Conservation (phyloP, 305 asterid genomes). For the Ilex paraguariensis region DNA sequence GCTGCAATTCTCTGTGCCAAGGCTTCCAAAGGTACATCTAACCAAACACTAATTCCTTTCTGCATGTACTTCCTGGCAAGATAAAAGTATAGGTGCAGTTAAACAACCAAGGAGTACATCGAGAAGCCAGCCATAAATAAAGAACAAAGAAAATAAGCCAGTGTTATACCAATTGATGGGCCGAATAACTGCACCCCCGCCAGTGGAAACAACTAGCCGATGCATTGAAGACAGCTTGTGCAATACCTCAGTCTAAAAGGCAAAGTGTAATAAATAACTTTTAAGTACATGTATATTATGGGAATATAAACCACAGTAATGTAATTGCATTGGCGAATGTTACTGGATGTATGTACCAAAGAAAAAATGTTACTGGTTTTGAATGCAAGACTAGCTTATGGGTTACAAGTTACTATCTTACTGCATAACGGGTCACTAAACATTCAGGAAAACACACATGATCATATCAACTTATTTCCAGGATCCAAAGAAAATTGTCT, state of each 20-base stretch:
- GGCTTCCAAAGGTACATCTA: slow-evolving; percentile 88
- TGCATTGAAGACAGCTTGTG: slow-evolving; percentile 66
- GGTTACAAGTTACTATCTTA: no score
- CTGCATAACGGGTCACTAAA: no score
- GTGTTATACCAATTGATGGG: slow-evolving; percentile 74
- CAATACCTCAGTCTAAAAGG: slow-evolving; percentile 64
- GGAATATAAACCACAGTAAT: neutral
- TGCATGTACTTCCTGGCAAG: slow-evolving; percentile 72
- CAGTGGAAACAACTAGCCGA: slow-evolving; percentile 78
- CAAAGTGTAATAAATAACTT: slow-evolving; percentile 5
- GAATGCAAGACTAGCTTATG: no score
- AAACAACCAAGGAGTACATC: neutral
- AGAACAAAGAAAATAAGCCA: slow-evolving; percentile 1
- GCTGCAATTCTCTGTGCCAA: slow-evolving; percentile 74
- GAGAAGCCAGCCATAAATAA: slow-evolving; percentile 1
- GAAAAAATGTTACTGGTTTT: no score
- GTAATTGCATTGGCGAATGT: no score
- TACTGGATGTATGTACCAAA: no score
- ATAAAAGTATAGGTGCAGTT: slow-evolving; percentile 14
- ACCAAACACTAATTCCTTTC: slow-evolving; percentile 79
- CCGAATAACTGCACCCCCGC: slow-evolving; percentile 95
- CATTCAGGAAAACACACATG: no score
- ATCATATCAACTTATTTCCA: no score
- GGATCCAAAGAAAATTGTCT: no score
- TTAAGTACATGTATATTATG: neutral